Conservation (phyloP, 129 eudicot species). For the Artemisia argyi region DNA sequence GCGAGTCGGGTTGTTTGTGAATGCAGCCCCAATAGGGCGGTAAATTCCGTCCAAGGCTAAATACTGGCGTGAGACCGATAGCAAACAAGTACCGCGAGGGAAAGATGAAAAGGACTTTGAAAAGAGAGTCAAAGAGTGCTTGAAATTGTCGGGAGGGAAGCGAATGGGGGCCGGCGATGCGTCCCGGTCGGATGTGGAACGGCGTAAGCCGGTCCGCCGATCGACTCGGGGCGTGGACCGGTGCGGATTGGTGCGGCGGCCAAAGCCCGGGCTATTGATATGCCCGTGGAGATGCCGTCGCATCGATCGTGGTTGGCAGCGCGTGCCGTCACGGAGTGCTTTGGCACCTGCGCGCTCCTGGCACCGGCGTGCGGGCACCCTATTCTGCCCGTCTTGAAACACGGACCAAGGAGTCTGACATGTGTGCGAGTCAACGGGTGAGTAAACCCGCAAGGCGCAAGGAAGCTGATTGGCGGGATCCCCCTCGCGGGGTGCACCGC, state of each 20-base stretch:
- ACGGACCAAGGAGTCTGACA: slow-evolving; percentile 37
- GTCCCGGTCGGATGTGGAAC: slow-evolving; percentile 9
- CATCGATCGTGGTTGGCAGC: slow-evolving; percentile 23
- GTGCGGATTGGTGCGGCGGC: slow-evolving; percentile 13
- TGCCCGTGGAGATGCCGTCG: slow-evolving; percentile 13
- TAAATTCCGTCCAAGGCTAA: too few species aligned
- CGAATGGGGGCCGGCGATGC: slow-evolving; percentile 7
- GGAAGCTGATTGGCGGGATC: slow-evolving; percentile 32
- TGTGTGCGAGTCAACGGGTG: slow-evolving; percentile 37
- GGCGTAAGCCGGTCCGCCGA: slow-evolving; percentile 12
- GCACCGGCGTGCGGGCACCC: slow-evolving; percentile 31
- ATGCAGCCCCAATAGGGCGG: too few species aligned
- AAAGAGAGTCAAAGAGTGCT: too few species aligned
- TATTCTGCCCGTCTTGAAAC: slow-evolving; percentile 33
- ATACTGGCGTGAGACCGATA: too few species aligned
- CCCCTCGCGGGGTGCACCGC: background rate
- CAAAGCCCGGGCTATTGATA: slow-evolving; percentile 5
- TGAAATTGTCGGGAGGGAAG: background rate
- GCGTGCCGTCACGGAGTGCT: slow-evolving; percentile 24
- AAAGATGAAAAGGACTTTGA: too few species aligned
- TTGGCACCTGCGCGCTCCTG: slow-evolving; percentile 29
- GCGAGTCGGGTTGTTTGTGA: too few species aligned
- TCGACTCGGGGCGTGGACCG: slow-evolving; percentile 7
- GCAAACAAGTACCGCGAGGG: too few species aligned
- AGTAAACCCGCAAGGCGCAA: slow-evolving; percentile 35